Percentiles rank a stretch among this genome's conserved stretches.
phyloP scores from a whole-genome alignment of 1,284 basidiomycete species.

The Neotropicomus parvogracilis region DNA sequence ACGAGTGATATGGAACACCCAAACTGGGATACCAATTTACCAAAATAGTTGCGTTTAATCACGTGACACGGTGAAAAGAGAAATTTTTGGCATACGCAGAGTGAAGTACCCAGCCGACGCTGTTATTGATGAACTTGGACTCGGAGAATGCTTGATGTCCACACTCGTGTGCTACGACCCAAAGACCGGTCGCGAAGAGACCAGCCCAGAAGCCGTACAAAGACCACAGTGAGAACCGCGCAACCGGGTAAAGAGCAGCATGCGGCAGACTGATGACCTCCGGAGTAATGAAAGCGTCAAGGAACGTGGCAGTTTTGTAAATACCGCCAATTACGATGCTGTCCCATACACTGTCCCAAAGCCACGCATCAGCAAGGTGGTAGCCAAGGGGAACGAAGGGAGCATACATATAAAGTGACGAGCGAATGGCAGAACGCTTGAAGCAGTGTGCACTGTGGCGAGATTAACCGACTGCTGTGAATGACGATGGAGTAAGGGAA shows the following conservation, averaged over 20 bases:
- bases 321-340: slow-evolving; percentile 63
- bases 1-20: slow-evolving; percentile 96
- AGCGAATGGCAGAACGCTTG: slow-evolving; percentile 84
- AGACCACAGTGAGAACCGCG: slow-evolving; percentile 74
- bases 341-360: slow-evolving; percentile 64
- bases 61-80: slow-evolving; percentile 17
- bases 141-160: slow-evolving; percentile 98
- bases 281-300: slow-evolving; percentile 64
- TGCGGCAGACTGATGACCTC: slow-evolving; percentile 56
- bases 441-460: slow-evolving; percentile 78
- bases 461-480: background rate
- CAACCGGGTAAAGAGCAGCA: slow-evolving; percentile 60
- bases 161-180: slow-evolving; percentile 91
- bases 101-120: slow-evolving; percentile 92
- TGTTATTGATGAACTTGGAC: slow-evolving; percentile 91
- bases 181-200: slow-evolving; percentile 88
- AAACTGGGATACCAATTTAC: slow-evolving; percentile 52
- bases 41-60: slow-evolving; percentile 29
- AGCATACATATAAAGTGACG: slow-evolving; percentile 75
- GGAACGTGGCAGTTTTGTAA: slow-evolving; percentile 68
- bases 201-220: slow-evolving; percentile 83
- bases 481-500: background rate
- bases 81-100: slow-evolving; percentile 65
- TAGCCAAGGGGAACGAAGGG: background rate
- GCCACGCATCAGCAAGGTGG: slow-evolving; percentile 27